Conservation (phyloP, 2,329 filamentous ascomycete genomes). For the Fusarium secorum region DNA sequence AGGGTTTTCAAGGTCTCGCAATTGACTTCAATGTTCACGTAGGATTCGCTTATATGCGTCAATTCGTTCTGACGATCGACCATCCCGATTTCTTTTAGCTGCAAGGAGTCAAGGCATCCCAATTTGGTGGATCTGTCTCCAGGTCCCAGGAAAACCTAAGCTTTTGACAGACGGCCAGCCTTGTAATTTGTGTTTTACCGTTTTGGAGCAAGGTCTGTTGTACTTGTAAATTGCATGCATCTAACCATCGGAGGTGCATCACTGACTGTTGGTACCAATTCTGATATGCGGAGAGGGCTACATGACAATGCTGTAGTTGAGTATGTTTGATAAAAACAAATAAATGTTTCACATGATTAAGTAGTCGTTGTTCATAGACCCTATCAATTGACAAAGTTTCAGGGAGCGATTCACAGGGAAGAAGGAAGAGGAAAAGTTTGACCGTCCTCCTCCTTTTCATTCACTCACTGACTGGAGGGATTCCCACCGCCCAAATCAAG, state of each 20-base stretch:
- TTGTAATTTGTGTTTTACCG: slow-evolving; percentile 31
- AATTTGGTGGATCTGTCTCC: slow-evolving; percentile 33
- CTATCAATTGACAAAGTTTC: not conserved
- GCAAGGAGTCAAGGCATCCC: slow-evolving; percentile 25
- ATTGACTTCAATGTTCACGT: not conserved
- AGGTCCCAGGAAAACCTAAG: slow-evolving; percentile 28
- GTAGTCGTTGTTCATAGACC: not conserved
- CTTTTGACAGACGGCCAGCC: slow-evolving; percentile 28
- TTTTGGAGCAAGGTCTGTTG: slow-evolving; percentile 26
- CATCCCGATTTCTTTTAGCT: slow-evolving; percentile 28
- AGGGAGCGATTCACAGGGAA: slow-evolving; percentile 9
- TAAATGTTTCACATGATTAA: not conserved
- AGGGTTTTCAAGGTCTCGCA: not conserved
- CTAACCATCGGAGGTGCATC: slow-evolving; percentile 16
- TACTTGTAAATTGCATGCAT: slow-evolving; percentile 34
- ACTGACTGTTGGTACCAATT: slow-evolving; percentile 1
- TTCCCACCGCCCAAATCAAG: slow-evolving; percentile 32
- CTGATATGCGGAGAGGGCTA: not conserved
- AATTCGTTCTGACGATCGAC: slow-evolving; percentile 24
- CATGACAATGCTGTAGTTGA: not conserved
- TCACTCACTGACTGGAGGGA: not conserved
- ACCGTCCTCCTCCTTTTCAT: slow-evolving; percentile 17
- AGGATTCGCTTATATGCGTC: slow-evolving; percentile 8
- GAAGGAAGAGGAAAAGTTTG: slow-evolving; percentile 25
- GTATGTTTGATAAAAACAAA: not conserved